Conservation (phyloP, 768 basidiomycete species). For the Tricholoma matsutake region DNA sequence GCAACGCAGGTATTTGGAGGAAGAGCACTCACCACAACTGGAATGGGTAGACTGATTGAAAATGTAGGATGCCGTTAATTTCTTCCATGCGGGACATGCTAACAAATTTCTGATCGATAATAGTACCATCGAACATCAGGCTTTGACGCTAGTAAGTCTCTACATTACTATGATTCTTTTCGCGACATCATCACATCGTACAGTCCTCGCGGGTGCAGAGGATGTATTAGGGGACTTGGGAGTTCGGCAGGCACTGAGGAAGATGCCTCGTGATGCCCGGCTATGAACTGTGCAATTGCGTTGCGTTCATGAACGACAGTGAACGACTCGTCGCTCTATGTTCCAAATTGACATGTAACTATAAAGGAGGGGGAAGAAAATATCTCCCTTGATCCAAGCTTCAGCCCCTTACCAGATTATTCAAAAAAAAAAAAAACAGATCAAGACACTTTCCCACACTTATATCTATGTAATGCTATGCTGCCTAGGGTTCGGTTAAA, state of each 20-base stretch:
- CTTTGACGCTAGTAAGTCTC: slow-evolving; percentile 66
- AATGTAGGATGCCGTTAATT: slow-evolving; percentile 47
- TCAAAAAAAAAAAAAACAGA: no score
- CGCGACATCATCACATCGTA: slow-evolving; percentile 1
- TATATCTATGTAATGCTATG: no score
- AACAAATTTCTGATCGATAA: not conserved
- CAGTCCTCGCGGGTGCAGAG: slow-evolving; percentile 74
- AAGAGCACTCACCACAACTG: slow-evolving; percentile 79
- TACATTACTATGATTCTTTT: slow-evolving; percentile 5
- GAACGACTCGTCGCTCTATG: no score
- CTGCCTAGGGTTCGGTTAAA: no score
- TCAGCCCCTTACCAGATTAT: no score
- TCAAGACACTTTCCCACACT: no score
- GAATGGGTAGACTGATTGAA: slow-evolving; percentile 84
- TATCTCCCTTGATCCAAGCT: no score
- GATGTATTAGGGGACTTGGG: slow-evolving; percentile 74
- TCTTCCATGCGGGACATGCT: not conserved
- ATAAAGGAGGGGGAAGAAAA: no score
- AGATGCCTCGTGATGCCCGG: slow-evolving; percentile 48
- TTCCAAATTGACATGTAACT: no score
- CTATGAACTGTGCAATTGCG: slow-evolving; percentile 18
- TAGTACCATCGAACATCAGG: slow-evolving; percentile 82
- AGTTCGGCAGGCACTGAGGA: slow-evolving; percentile 69
- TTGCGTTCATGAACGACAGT: no score
- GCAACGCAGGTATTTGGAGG: slow-evolving; percentile 89